Conservation (phyloP, 768 basidiomycete species). For the Psilocybe tampanensis region DNA sequence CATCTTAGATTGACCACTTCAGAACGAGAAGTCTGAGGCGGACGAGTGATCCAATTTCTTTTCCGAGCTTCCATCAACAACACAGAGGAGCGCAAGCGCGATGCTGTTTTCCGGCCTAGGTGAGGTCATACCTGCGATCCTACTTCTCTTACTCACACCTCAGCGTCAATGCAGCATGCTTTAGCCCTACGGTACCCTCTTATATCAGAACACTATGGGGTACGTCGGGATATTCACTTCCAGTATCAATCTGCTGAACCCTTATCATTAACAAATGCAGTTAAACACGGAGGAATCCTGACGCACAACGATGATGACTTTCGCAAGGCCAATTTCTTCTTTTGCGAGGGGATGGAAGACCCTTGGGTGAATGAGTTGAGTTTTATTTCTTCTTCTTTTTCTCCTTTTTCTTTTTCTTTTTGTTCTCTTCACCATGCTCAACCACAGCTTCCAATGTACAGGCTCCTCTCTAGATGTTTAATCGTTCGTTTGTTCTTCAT, state of each 20-base stretch:
- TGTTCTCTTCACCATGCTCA: too few species aligned
- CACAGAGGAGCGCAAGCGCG: background rate
- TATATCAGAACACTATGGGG: constrained; percentile 35
- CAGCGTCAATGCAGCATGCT: constrained; percentile 31
- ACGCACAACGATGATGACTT: constrained; percentile 37
- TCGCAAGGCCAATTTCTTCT: constrained; percentile 35
- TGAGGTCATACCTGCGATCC: background rate
- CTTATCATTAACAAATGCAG: constrained; percentile 15
- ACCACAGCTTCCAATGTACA: constrained; percentile 17
- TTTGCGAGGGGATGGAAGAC: constrained; percentile 37
- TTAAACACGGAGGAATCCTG: constrained; percentile 37
- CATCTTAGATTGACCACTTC: background rate
- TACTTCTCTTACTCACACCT: background rate
- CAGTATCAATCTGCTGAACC: background rate
- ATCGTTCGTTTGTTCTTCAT: constrained; percentile 24
- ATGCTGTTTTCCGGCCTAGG: constrained; percentile 19
- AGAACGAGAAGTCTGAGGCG: background rate
- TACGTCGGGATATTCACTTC: constrained; percentile 16
- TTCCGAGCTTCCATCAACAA: background rate
- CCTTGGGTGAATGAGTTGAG: constrained; percentile 39
- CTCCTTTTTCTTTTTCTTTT: background rate
- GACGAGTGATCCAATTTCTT: background rate
- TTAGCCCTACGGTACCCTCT: constrained; percentile 37
- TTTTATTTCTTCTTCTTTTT: background rate
- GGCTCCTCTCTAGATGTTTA: constrained; percentile 29